Evolutionary conservation across 2,329 filamentous ascomycete species (phyloP), one percentile per base, ranked within the genome.

Genomic region (Aspergillus vadensis): DNA sequence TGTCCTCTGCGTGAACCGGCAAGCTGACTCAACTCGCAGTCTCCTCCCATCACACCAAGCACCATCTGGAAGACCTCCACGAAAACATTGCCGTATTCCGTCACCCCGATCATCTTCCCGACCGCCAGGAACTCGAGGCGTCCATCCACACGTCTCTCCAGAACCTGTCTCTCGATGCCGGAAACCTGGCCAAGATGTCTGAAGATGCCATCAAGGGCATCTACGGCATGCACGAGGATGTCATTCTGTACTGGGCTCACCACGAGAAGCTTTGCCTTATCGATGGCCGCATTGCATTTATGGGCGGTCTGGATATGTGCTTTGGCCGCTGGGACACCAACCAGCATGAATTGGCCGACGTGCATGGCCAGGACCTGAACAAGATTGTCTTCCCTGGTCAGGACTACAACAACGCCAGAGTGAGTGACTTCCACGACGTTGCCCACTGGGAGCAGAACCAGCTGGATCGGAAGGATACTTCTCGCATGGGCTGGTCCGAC

Each of bases 401-500:
- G 72, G 93, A 97, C 70, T 97, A 91, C 80, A 97, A 97, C 78
- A 96, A 97, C 67, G 91, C 92, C 23, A 83, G 88, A 55, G 87
- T 96, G 36, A 90, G 90, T 72, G 93, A 95, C 74, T 94, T 95
- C 74, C 83, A 87, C 49, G 86, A 91, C 67, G 90, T 94, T 21
- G 77, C 85, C 19, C 84, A 95, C 63, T 96, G 89, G 86, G 85
- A 94, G 64, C 86, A 92, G 63, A 97, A 97, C 75, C 92, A 96
- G 72, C 84, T 97, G 19, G 90, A 96, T 69, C 86, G 93, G 53
- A 88, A 87, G 10, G 86, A 87, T 70, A 91, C 83, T 75, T 91
- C 91, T 2, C 86, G 93, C 61, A 97, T 97, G 92, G 92, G 92
- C 19, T 97, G 93, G 93, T 91, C 90, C 14, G 93, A 97, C 75